Evolutionary conservation across 768 basidiomycete species (phyloP).

Genomic region (Panaeolus cyanescens): DNA sequence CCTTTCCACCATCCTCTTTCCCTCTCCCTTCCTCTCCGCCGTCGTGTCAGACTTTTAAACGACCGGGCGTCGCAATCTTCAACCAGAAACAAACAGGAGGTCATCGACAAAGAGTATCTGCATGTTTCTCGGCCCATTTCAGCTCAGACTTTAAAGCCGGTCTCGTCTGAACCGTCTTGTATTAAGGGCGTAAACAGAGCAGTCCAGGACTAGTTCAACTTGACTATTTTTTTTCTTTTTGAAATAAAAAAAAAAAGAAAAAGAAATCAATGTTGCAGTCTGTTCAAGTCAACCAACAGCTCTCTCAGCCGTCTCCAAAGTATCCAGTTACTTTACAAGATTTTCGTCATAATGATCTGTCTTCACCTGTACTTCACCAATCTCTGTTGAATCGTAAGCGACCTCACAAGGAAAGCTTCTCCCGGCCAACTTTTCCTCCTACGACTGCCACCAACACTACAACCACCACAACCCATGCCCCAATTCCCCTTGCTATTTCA

Average conservation of each 20-base stretch:
- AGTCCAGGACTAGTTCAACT: constrained; percentile 22
- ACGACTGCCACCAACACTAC: constrained; percentile 5
- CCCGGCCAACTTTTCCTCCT: constrained; percentile 22
- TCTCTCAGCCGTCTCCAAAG: constrained; percentile 39
- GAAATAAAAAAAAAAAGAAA: neutral
- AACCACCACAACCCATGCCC: neutral
- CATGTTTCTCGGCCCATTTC: constrained; percentile 41
- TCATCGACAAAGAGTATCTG: constrained; percentile 24
- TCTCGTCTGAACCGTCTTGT: constrained; percentile 54
- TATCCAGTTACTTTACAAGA: constrained; percentile 32
- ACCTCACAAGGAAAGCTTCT: constrained; percentile 35
- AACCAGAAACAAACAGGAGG: constrained; percentile 3
- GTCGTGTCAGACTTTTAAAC: constrained; percentile 22
- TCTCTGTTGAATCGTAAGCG: constrained; percentile 36
- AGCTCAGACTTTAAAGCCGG: constrained; percentile 56
- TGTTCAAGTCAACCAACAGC: constrained; percentile 39
- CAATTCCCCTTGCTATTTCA: constrained; percentile 26
- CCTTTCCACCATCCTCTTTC: constrained; percentile 20
- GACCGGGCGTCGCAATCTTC: constrained; percentile 23
- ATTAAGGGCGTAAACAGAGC: constrained; percentile 18
- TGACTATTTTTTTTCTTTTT: constrained; percentile 13
- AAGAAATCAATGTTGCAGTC: constrained; percentile 60
- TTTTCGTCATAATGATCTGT: constrained; percentile 44
- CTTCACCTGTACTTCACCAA: constrained; percentile 2
- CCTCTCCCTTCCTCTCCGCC: constrained; percentile 10